A percentile compares a stretch with the other conserved stretches of the same genome.
Evolutionary conservation across 306 rosid genomes (phyloP).

Genomic region (Abrus precatorius): DNA sequence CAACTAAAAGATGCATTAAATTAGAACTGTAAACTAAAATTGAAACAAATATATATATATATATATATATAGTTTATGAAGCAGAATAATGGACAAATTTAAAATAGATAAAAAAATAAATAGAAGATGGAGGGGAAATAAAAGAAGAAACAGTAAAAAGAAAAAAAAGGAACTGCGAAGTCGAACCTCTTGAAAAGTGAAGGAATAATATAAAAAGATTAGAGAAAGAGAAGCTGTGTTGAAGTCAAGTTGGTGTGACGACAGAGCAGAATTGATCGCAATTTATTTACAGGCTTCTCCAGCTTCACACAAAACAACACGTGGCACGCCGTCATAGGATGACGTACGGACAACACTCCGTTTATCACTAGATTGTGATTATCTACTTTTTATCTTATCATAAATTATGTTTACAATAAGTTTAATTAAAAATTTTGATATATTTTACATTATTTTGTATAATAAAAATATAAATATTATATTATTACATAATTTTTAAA

Average conservation of each 20-base stretch:
- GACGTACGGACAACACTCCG: not conserved
- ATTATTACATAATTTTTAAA: too few species aligned
- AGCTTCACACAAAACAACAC: not conserved
- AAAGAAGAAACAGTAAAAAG: not conserved
- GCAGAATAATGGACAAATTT: not conserved
- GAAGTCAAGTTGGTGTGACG: not conserved
- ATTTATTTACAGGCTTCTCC: constrained; percentile 4
- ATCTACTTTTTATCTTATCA: too few species aligned
- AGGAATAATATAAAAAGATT: constrained; percentile 6
- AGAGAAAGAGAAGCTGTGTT: not conserved
- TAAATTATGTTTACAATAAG: too few species aligned
- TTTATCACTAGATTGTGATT: too few species aligned
- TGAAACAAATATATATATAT: not conserved
- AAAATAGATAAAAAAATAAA: not conserved
- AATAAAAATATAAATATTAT: too few species aligned
- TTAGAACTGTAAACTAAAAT: not conserved
- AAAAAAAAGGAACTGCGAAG: not conserved
- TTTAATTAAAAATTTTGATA: too few species aligned
- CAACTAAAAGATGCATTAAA: not conserved
- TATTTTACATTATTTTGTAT: too few species aligned
- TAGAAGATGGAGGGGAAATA: not conserved
- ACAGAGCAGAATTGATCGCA: not conserved
- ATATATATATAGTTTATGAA: not conserved
- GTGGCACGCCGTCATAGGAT: constrained; percentile 19
- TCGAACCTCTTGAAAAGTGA: constrained; percentile 36